Percentiles rank a stretch among this genome's conserved stretches.
Conservation (phyloP, 306 rosid species). For the Acacia crassicarpa region DNA sequence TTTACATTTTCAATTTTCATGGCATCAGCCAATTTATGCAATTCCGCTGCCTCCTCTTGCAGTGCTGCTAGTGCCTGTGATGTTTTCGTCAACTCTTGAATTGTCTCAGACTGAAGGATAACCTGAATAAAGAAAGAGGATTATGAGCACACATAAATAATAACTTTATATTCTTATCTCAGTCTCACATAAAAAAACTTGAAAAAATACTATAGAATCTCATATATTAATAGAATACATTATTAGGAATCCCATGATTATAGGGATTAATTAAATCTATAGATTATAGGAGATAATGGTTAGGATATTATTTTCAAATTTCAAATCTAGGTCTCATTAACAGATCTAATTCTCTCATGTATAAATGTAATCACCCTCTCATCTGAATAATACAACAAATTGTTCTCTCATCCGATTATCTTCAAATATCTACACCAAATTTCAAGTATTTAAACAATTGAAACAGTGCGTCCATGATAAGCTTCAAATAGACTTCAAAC, state of each 20-base stretch:
- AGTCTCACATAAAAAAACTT: not conserved
- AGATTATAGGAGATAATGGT: too few relatives aligned
- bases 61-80: constrained; percentile 70
- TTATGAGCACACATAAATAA: constrained; percentile 9
- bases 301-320: too few relatives aligned
- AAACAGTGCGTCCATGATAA: not conserved
- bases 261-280: too few relatives aligned
- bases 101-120: constrained; percentile 92
- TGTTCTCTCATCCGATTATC: too few relatives aligned
- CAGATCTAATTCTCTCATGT: too few relatives aligned
- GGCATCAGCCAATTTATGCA: constrained; percentile 58
- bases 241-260: too few relatives aligned
- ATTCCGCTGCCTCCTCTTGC: constrained; percentile 69
- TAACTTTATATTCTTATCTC: not conserved
- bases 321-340: too few relatives aligned
- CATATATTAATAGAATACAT: too few relatives aligned
- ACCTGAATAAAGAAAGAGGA: constrained; percentile 50
- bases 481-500: not conserved
- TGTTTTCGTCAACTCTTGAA: constrained; percentile 89
- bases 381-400: too few relatives aligned
- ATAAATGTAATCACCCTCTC: too few relatives aligned
- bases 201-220: too few relatives aligned
- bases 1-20: constrained; percentile 69
- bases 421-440: not conserved
- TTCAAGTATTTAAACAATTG: not conserved